Conservation (phyloP, 495 filamentous ascomycete genomes). For the Trichocladium antarcticum region DNA sequence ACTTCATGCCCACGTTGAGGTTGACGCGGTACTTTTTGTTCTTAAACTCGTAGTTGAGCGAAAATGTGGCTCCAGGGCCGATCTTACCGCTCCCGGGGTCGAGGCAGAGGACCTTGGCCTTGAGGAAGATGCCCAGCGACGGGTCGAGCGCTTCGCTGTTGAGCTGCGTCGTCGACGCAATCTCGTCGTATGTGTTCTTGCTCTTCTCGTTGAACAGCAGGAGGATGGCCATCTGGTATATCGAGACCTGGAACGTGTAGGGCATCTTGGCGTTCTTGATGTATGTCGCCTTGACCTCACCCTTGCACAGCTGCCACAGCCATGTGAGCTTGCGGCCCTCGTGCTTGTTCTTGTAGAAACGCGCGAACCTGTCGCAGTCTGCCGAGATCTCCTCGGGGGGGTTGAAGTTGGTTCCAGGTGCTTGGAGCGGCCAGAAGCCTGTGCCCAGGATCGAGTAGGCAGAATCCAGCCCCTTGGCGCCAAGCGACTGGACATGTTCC, state of each 20-base stretch:
- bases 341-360: conserved; percentile 92
- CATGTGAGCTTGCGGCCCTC: conserved; percentile 92
- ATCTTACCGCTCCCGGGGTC: conserved; percentile 61
- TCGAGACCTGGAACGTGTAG: conserved; percentile 95
- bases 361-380: conserved; percentile 78
- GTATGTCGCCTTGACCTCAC: conserved; percentile 90
- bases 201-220: conserved; percentile 89
- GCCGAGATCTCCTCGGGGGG: conserved; percentile 74
- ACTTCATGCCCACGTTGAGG: conserved; percentile 87
- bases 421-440: conserved; percentile 89
- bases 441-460: conserved; percentile 85
- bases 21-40: conserved; percentile 96
- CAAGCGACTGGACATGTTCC: conserved; percentile 43
- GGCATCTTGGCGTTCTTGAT: conserved; percentile 76
- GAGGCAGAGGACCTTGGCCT: conserved; percentile 73
- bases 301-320: conserved; percentile 97
- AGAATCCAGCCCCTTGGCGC: conserved; percentile 48
- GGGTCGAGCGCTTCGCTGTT: conserved; percentile 73
- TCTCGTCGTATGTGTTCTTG: conserved; percentile 75
- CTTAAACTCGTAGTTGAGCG: conserved; percentile 89
- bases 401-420: conserved; percentile 74
- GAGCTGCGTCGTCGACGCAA: conserved; percentile 67
- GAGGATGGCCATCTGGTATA: conserved; percentile 96
- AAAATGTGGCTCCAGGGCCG: conserved; percentile 61
- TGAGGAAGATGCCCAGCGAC: conserved; percentile 69